These are phyloP conservation scores for Durusdinium trenchii DNA, from an alignment of 73 alveolate species.

Conservation along the genomic window DNA sequence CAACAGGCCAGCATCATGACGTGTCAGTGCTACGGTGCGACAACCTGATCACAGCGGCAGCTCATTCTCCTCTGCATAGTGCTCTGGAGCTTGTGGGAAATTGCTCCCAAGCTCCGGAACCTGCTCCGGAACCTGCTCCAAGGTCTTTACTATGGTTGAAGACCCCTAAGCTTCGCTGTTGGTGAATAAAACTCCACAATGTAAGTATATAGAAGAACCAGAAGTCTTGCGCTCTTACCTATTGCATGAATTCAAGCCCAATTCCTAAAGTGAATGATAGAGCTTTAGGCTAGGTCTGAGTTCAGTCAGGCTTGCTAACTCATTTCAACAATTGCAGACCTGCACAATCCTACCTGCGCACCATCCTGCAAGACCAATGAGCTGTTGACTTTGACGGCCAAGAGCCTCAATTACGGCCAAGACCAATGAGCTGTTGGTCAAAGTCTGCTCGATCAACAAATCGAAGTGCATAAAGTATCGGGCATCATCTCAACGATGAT, in stretches of 20 bases:
- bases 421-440: background rate
- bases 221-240: too few species aligned
- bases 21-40: too few species aligned
- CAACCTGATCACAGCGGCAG: too few species aligned
- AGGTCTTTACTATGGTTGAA: too few species aligned
- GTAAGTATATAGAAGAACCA: too few species aligned
- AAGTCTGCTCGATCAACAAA: background rate
- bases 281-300: background rate
- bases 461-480: background rate
- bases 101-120: too few species aligned
- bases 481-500: slow-evolving; percentile 90
- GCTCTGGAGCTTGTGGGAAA: too few species aligned
- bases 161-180: too few species aligned
- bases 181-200: too few species aligned
- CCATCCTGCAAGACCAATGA: slow-evolving; percentile 89
- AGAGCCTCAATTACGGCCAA: background rate
- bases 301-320: background rate
- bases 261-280: background rate
- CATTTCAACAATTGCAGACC: background rate
- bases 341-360: slow-evolving; percentile 40
- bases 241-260: background rate
- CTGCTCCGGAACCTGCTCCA: too few species aligned
- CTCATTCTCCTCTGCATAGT: too few species aligned
- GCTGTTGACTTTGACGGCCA: slow-evolving; percentile 88
- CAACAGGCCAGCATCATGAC: too few species aligned